Evolutionary conservation across 495 filamentous ascomycete species (phyloP).

Genomic region (Hypoxylon perforatum): DNA sequence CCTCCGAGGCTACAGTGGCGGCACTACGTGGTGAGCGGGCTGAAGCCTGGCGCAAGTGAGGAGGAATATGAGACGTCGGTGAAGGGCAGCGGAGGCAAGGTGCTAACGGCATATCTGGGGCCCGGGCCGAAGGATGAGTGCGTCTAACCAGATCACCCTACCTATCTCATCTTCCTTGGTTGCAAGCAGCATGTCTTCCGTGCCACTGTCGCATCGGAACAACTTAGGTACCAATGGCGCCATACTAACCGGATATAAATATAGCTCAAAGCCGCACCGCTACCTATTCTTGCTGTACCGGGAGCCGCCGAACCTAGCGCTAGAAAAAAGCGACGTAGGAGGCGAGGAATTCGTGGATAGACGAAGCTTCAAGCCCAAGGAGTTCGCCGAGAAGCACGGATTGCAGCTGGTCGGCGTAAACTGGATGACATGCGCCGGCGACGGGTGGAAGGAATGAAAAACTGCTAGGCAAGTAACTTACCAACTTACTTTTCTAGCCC

Average conservation of each 20-base stretch:
- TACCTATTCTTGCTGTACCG: constrained; percentile 46
- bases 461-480: too few relatives aligned
- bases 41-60: constrained; percentile 19
- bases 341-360: constrained; percentile 46
- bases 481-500: too few relatives aligned
- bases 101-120: constrained; percentile 43
- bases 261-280: constrained; percentile 45
- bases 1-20: too few relatives aligned
- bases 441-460: constrained; percentile 40
- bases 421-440: constrained; percentile 45
- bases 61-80: too few relatives aligned
- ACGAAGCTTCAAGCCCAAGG: constrained; percentile 34
- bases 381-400: constrained; percentile 39
- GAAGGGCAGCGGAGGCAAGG: too few relatives aligned
- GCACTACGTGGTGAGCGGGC: constrained; percentile 40
- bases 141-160: not conserved
- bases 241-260: too few relatives aligned
- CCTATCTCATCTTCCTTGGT: too few relatives aligned
- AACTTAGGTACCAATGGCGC: too few relatives aligned
- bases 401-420: constrained; percentile 39
- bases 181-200: too few relatives aligned
- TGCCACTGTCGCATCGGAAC: too few relatives aligned
- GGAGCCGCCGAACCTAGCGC: constrained; percentile 21
- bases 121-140: constrained; percentile 46
- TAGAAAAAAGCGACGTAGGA: constrained; percentile 39